Conservation (phyloP, 2,329 filamentous ascomycete species). For the Fusarium equiseti region DNA sequence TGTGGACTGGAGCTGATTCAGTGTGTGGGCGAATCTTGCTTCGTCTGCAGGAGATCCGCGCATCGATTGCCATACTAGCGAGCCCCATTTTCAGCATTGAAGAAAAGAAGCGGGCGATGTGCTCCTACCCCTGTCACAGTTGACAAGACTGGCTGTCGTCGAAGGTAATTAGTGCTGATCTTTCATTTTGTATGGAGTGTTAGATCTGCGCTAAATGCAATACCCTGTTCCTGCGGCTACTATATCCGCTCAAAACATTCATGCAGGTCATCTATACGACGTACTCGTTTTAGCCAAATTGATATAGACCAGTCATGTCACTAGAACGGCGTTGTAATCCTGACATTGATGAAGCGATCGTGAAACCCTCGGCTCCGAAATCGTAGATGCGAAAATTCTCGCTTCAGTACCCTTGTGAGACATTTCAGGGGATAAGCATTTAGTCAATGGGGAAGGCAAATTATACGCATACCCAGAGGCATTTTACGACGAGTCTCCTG, state of each 20-base stretch:
- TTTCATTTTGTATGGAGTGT: background rate
- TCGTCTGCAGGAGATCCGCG: slow-evolving; percentile 1
- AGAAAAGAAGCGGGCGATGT: slow-evolving; percentile 1
- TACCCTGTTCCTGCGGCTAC: background rate
- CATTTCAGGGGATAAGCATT: background rate
- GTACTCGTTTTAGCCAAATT: too few species aligned
- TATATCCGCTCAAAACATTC: background rate
- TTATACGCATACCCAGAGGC: slow-evolving; percentile 9
- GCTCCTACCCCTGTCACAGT: background rate
- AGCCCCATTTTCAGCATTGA: background rate
- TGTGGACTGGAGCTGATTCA: background rate
- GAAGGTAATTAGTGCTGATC: slow-evolving; percentile 1
- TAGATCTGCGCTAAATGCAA: background rate
- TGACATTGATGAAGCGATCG: background rate
- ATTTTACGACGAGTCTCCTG: background rate
- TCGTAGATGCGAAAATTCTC: background rate
- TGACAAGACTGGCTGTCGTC: background rate
- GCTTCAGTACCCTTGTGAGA: background rate
- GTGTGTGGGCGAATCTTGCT: background rate
- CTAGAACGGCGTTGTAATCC: background rate
- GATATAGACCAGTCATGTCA: too few species aligned
- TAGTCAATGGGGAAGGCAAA: background rate
- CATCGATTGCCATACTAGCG: background rate
- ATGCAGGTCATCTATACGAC: background rate
- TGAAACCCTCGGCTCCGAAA: background rate